Conservation (phyloP, 176 grass and related monocot species). For the Alopecurus myosuroides region DNA sequence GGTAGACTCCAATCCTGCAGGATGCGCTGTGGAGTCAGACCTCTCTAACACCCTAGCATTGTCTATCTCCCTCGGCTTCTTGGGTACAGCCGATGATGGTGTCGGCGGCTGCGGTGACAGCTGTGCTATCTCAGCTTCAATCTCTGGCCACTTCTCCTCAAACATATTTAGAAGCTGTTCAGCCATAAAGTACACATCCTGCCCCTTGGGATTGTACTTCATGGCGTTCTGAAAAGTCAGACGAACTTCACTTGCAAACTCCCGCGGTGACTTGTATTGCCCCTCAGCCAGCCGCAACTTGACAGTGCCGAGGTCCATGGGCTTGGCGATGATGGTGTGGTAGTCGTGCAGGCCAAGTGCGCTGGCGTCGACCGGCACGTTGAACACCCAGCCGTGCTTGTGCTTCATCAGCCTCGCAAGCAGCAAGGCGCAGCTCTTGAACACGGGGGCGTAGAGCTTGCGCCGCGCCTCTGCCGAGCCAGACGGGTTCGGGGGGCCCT, state of each 20-base stretch:
- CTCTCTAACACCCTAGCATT: conserved; percentile 56
- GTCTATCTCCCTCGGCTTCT: conserved; percentile 45
- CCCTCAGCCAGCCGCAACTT: conserved; percentile 48
- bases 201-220: conserved; percentile 76
- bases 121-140: conserved; percentile 55
- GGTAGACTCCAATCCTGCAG: conserved; percentile 34
- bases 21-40: conserved; percentile 64
- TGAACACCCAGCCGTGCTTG: conserved; percentile 78
- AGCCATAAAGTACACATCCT: conserved; percentile 69
- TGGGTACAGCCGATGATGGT: conserved; percentile 41
- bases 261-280: conserved; percentile 51
- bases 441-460: conserved; percentile 52
- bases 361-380: conserved; percentile 75
- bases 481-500: conserved; percentile 21
- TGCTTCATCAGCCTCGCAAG: conserved; percentile 81
- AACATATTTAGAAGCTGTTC: conserved; percentile 65
- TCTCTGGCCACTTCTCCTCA: conserved; percentile 55
- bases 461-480: conserved; percentile 36
- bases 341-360: conserved; percentile 79
- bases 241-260: conserved; percentile 63
- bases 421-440: conserved; percentile 53
- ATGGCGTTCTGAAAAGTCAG: conserved; percentile 89
- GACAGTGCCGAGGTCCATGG: conserved; percentile 91
- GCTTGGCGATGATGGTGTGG: conserved; percentile 65
- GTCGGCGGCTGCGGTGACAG: conserved; percentile 42